phyloP scores from a whole-genome alignment of 192 early-diverging fungal species.

The Backusella westeae region DNA sequence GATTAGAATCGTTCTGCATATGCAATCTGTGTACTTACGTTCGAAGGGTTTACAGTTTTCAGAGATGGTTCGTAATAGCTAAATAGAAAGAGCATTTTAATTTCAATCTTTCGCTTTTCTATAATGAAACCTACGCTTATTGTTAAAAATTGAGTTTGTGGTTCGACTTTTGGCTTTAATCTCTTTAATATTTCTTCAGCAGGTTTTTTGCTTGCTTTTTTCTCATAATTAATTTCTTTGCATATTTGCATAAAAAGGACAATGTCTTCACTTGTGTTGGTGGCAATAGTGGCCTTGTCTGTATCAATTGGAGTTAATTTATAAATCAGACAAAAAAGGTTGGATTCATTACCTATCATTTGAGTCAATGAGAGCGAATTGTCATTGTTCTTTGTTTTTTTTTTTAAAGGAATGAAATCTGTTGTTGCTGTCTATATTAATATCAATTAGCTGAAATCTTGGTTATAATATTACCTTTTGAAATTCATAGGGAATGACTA shows the following conservation, averaged over 20 bases:
- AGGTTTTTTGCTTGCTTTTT: not conserved
- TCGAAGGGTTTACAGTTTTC: not conserved
- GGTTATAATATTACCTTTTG: not conserved
- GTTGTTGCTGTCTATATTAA: not conserved
- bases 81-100: not conserved
- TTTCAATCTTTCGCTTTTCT: not conserved
- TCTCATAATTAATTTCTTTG: not conserved
- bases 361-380: not conserved
- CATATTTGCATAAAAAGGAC: not conserved
- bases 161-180: not conserved
- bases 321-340: not conserved
- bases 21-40: not conserved
- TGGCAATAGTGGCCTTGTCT: not conserved
- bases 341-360: not conserved
- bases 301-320: not conserved
- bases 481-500: not conserved
- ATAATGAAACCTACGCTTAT: not conserved
- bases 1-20: not conserved
- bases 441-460: not conserved
- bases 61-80: not conserved
- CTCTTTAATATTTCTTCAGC: not conserved
- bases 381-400: not conserved
- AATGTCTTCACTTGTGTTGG: not conserved
- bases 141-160: not conserved
- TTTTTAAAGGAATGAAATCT: not conserved